Base-by-base conservation (phyloP, 495 filamentous ascomycete genomes). In the Hapsidospora chrysogenum region DNA sequence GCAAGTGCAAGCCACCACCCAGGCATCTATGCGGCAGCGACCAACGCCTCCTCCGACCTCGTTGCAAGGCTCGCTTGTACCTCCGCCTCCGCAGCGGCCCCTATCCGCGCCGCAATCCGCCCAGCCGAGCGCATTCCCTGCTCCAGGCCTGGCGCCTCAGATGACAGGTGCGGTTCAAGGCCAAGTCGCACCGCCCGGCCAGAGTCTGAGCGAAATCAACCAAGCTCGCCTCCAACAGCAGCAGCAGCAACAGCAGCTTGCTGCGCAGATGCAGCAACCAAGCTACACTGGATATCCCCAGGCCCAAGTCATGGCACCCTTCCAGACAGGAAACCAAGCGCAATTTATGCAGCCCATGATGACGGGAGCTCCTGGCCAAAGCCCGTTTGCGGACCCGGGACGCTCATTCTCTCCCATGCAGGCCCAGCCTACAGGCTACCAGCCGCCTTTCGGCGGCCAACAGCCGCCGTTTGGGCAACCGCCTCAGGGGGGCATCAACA, bases 61-160 rank as follows among this genome's bases (percentile, higher is more conserved):
- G 40, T 53, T 42, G 22, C 69, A 71, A 39, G 76, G 70, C 8
- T 70, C 77, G 9, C 60, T 64, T 16, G 56, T 85, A 38, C 70
- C 84, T 39, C 76, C 85, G 18, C 84, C 85, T 29, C 86, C 85
- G 20, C 71, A 70, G 31, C 69, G 89, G 33, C 80, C 89, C 2
- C 64, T 89, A 4, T 95, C 87, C 13, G 92, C 87, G 8, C 89
- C 89, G 16, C 83, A 87, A 50, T 79, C 84, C 22, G 74, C 74
- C 35, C 81, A 80, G 43, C 74, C 74, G 33, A 85, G 63, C 50
- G 64, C 64, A 2, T 87, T 92, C 47, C 69, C 72, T 6, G 64
- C 78, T 19, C 76, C 80, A 32, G 71, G 80, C 11, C 53, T 95
- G 43, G 81, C 89, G 45, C 78, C 85, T 17, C 85, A 93, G 51